Evolutionary conservation across 352 stramenopile genomes (phyloP).

Genomic region (Globisporangium ultimum): DNA sequence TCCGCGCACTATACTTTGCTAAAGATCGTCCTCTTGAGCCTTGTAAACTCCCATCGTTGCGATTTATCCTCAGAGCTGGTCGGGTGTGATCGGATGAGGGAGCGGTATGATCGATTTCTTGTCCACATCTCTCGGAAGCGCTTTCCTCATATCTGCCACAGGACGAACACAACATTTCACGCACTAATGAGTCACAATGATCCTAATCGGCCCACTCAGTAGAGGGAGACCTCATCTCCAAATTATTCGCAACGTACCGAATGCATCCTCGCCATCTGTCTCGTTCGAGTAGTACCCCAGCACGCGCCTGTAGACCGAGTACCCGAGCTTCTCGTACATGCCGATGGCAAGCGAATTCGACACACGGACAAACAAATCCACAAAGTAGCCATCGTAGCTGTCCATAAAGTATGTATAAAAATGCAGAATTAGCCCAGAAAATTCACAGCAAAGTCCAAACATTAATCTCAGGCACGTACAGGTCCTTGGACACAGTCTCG

Average conservation of each 20-base stretch:
- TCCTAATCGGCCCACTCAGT: neutral
- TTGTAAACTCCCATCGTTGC: no score
- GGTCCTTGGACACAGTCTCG: constrained; percentile 78
- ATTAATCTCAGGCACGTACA: constrained; percentile 49
- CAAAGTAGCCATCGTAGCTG: constrained; percentile 93
- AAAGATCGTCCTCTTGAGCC: neutral
- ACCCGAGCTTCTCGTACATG: constrained; percentile 94
- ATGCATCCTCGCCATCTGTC: constrained; percentile 83
- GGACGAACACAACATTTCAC: constrained; percentile 5
- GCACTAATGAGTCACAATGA: neutral
- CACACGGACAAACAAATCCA: constrained; percentile 98
- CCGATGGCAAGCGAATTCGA: constrained; percentile 92
- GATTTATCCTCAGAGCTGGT: constrained; percentile 44
- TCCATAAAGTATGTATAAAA: constrained; percentile 21
- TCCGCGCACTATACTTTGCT: neutral
- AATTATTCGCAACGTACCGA: constrained; percentile 44
- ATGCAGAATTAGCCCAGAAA: neutral
- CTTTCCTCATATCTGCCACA: constrained; percentile 91
- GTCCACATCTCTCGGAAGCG: constrained; percentile 80
- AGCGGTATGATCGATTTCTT: constrained; percentile 92
- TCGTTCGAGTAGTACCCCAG: constrained; percentile 91
- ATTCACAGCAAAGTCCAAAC: neutral
- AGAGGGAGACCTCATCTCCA: neutral
- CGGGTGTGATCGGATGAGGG: constrained; percentile 77
- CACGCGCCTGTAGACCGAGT: constrained; percentile 90